Percentiles rank a stretch among this genome's conserved stretches.
Conservation (phyloP, 2,329 filamentous ascomycete genomes). For the Colletotrichum endophyticum region DNA sequence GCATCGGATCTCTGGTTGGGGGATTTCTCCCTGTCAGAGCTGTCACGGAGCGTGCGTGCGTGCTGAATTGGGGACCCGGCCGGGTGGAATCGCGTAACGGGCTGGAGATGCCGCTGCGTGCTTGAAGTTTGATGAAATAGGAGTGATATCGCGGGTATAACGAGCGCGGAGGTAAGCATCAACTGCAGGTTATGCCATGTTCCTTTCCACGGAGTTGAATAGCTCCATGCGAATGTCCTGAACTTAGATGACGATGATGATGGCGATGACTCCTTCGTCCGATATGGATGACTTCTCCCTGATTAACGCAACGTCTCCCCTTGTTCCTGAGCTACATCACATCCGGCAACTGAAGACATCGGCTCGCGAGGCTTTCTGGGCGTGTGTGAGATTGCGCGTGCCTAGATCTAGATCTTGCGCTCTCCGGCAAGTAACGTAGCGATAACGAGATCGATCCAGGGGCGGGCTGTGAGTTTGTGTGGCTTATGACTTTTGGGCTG, state of each 20-base stretch:
- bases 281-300: not conserved
- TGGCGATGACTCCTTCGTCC: not conserved
- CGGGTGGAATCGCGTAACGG: not conserved
- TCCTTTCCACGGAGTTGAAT: not conserved
- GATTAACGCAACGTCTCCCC: not conserved
- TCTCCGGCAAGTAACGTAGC: not conserved
- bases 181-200: not conserved
- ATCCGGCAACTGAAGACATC: not conserved
- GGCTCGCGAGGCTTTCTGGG: not conserved
- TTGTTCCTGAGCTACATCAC: not conserved
- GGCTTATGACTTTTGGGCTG: not conserved
- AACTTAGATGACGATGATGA: not conserved
- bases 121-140: not conserved
- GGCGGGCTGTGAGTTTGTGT: not conserved
- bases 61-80: not conserved
- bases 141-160: not conserved
- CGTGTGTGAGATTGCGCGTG: not conserved
- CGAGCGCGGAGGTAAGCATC: not conserved
- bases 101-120: not conserved
- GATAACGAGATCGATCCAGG: not conserved
- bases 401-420: not conserved
- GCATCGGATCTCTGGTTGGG: not conserved
- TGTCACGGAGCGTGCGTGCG: not conserved
- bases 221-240: not conserved
- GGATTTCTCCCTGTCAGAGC: not conserved